phyloP scores from a whole-genome alignment of 768 basidiomycete species.

The Leucocoprinus sp. region DNA sequence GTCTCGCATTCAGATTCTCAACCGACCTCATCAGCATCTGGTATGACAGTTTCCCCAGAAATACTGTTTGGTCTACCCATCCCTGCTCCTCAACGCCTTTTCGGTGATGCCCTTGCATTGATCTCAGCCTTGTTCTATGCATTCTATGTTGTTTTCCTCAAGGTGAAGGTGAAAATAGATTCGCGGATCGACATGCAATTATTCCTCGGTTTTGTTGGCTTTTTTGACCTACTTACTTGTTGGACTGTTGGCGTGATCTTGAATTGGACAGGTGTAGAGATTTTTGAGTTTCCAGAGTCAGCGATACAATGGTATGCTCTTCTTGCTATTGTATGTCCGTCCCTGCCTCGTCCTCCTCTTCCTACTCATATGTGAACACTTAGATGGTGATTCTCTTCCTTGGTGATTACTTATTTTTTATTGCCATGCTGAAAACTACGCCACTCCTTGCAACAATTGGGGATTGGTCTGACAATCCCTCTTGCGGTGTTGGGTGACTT shows the following conservation, averaged over 20 bases:
- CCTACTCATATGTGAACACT: neutral
- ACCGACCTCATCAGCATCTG: conserved; percentile 19
- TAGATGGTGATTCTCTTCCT: conserved; percentile 79
- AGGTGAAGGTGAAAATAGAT: conserved; percentile 75
- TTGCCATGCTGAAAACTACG: conserved; percentile 95
- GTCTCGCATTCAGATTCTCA: conserved; percentile 80
- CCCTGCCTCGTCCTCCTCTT: neutral
- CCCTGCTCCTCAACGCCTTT: conserved; percentile 16
- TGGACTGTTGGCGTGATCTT: conserved; percentile 77
- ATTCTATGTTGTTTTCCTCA: conserved; percentile 80
- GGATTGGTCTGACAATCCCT: conserved; percentile 89
- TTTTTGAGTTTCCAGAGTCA: conserved; percentile 58
- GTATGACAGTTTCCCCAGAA: too few relatives aligned
- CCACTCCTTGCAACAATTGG: conserved; percentile 92
- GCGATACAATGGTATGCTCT: conserved; percentile 29
- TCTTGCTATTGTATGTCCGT: conserved; percentile 29
- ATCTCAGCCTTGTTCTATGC: conserved; percentile 84
- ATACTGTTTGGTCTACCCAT: neutral
- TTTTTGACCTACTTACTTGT: conserved; percentile 69
- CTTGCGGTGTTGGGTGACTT: conserved; percentile 79
- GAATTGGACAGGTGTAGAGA: conserved; percentile 63
- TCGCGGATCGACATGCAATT: conserved; percentile 87
- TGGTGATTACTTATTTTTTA: conserved; percentile 79
- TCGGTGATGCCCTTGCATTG: conserved; percentile 77
- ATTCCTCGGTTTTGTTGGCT: conserved; percentile 90